Conservation (phyloP, 1,284 basidiomycete genomes). For the Cutaneotrichosporon sp. region DNA sequence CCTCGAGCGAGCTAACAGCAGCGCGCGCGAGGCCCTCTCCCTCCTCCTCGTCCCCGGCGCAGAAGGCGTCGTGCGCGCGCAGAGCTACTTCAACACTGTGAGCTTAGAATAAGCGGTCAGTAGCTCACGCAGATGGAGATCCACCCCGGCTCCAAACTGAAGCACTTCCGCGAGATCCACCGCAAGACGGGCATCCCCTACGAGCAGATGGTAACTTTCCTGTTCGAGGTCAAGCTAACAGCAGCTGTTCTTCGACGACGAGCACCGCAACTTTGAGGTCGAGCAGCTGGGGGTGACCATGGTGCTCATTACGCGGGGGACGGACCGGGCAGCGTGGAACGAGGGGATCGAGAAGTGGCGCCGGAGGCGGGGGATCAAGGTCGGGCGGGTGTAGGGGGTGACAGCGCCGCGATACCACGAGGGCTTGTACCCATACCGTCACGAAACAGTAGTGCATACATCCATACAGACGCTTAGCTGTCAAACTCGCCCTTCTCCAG, state of each 20-base stretch:
- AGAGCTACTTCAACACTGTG: constrained; percentile 68
- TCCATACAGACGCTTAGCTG: too few species aligned
- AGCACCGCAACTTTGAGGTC: constrained; percentile 72
- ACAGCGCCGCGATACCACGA: too few species aligned
- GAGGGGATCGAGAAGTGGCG: constrained; percentile 42
- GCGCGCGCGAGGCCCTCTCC: constrained; percentile 71
- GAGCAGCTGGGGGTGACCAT: constrained; percentile 74
- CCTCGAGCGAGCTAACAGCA: constrained; percentile 47
- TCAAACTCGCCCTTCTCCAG: constrained; percentile 68
- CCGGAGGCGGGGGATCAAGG: constrained; percentile 26
- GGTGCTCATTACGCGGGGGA: constrained; percentile 46
- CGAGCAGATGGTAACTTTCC: constrained; percentile 73
- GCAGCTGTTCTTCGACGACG: constrained; percentile 81
- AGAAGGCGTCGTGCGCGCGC: constrained; percentile 59
- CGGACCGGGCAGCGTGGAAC: constrained; percentile 34
- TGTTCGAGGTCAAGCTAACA: constrained; percentile 14
- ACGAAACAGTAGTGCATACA: neutral
- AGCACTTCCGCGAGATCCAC: constrained; percentile 75
- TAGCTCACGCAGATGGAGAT: constrained; percentile 66
- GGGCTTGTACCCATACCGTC: too few species aligned
- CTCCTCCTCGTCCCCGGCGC: constrained; percentile 66
- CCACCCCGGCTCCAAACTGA: constrained; percentile 81
- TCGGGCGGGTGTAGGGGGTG: neutral
- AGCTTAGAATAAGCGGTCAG: too few species aligned
- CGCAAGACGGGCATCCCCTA: constrained; percentile 77